A percentile compares a stretch with the other conserved stretches of the same genome.
These are phyloP conservation scores for Gymnopilus junonius DNA, from an alignment of 768 basidiomycete species.

Conservation along the genomic window DNA sequence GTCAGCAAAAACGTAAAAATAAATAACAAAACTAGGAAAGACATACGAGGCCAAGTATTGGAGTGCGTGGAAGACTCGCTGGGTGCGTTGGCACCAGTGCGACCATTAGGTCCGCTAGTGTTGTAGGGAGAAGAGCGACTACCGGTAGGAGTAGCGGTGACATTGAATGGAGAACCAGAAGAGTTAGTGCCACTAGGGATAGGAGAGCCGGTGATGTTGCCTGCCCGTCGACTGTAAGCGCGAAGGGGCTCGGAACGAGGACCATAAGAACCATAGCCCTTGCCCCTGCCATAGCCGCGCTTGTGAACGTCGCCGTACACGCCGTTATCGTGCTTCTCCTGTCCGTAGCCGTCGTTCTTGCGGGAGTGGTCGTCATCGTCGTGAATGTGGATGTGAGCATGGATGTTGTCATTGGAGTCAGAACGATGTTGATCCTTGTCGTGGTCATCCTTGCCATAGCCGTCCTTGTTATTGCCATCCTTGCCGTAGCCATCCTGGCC, in stretches of 20 bases:
- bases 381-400: too few species aligned
- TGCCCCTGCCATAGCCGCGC: background rate
- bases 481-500: too few species aligned
- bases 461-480: background rate
- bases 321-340: too few species aligned
- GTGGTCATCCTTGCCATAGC: background rate
- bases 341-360: background rate
- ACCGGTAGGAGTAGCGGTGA: background rate
- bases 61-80: too few species aligned
- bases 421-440: background rate
- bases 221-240: background rate
- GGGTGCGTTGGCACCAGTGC: background rate
- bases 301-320: background rate
- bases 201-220: background rate
- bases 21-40: background rate
- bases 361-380: background rate
- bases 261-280: background rate
- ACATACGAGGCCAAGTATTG: background rate
- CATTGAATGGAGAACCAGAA: background rate
- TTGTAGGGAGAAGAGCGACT: background rate
- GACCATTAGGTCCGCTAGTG: background rate
- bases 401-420: background rate
- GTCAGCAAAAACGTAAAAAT: background rate
- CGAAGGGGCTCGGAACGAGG: background rate
- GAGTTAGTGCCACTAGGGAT: background rate